Evolutionary conservation across 768 basidiomycete species (phyloP).

Genomic region (Boletales sp.): DNA sequence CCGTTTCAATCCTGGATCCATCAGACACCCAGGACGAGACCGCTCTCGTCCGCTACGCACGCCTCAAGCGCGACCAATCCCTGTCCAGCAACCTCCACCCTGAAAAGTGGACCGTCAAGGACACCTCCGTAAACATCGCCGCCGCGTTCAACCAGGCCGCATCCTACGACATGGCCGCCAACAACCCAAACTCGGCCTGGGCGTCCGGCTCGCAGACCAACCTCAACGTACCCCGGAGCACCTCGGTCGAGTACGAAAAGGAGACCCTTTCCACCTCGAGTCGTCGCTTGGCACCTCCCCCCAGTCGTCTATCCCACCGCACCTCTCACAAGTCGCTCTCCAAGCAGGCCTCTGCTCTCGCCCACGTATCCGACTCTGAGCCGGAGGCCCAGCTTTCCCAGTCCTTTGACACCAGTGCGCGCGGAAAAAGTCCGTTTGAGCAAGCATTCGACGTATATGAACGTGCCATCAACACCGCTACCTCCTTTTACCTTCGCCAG

Average conservation of each 20-base stretch:
- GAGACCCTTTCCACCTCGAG: conserved; percentile 50
- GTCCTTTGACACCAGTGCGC: conserved; percentile 33
- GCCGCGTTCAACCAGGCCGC: conserved; percentile 76
- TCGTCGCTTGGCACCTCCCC: conserved; percentile 64
- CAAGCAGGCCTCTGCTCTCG: conserved; percentile 47
- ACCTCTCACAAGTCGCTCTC: conserved; percentile 45
- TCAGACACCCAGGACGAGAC: conserved; percentile 45
- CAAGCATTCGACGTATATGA: conserved; percentile 54
- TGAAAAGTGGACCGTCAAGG: conserved; percentile 69
- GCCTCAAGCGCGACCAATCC: conserved; percentile 42
- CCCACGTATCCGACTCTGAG: conserved; percentile 67
- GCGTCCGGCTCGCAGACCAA: conserved; percentile 53
- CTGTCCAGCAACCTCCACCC: conserved; percentile 41
- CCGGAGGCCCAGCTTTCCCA: conserved; percentile 43
- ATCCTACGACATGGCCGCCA: conserved; percentile 39
- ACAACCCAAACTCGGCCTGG: conserved; percentile 63
- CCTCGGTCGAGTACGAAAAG: conserved; percentile 78
- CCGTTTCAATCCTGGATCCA: conserved; percentile 34
- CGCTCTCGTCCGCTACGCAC: conserved; percentile 45
- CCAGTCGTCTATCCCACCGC: conserved; percentile 40
- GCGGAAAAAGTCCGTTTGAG: conserved; percentile 70
- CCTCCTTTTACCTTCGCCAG: conserved; percentile 60
- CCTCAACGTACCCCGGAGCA: conserved; percentile 58
- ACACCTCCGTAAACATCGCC: conserved; percentile 85
- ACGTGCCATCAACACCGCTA: conserved; percentile 50